A percentile compares a stretch with the other conserved stretches of the same genome.
Conservation (phyloP, 805 yeast genomes). For the Cephaloascus fragrans region DNA sequence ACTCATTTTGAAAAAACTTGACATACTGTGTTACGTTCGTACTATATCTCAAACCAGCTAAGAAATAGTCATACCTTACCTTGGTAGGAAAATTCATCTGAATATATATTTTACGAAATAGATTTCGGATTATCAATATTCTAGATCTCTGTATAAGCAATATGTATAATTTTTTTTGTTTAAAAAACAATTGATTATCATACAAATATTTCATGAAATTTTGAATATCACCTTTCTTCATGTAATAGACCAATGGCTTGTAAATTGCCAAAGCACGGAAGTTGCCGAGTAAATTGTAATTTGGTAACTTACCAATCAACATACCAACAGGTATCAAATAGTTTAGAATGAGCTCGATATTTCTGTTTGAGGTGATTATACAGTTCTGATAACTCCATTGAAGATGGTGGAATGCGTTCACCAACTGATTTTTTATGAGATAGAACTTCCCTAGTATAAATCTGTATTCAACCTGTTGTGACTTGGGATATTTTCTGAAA, state of each 20-base stretch:
- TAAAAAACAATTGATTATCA: conserved; percentile 24
- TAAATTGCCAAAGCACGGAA: conserved; percentile 20
- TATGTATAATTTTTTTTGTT: conserved; percentile 24
- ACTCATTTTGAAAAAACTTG: not conserved
- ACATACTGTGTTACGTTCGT: not conserved
- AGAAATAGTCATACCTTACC: conserved; percentile 18
- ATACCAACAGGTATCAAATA: conserved; percentile 44
- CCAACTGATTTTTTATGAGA: conserved; percentile 39
- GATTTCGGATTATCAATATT: conserved; percentile 36
- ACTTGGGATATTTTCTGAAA: conserved; percentile 25
- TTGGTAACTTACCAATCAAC: conserved; percentile 45
- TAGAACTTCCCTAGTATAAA: conserved; percentile 46
- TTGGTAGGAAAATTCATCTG: conserved; percentile 13
- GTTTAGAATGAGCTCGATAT: conserved; percentile 31
- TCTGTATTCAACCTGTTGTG: conserved; percentile 42
- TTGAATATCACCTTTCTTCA: conserved; percentile 33
- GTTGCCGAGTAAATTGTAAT: conserved; percentile 11
- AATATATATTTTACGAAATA: conserved; percentile 12
- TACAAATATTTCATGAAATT: conserved; percentile 20
- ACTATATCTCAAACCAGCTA: conserved; percentile 11
- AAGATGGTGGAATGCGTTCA: conserved; percentile 39
- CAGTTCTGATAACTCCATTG: conserved; percentile 41
- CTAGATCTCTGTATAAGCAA: conserved; percentile 35
- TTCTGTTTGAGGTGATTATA: conserved; percentile 17
- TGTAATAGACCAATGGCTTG: conserved; percentile 20